phyloP scores from a whole-genome alignment of 306 rosid species.

The cucumber (Cucumis sativus) region Cucumber_9930_V3 NC_026655.2:1892501-1893000 shows the following conservation, averaged over 20 bases:
- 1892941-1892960: no score
- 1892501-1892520: not conserved
- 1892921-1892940: no score
- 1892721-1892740: not conserved
- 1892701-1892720: not conserved
- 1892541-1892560: not conserved
- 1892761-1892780: not conserved
- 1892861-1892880: no score
- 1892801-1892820: not conserved
- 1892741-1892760: not conserved
- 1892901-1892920: no score
- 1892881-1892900: no score
- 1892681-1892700: not conserved
- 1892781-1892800: not conserved
- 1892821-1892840: not conserved
- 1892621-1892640: not conserved
- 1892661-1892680: not conserved
- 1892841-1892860: no score
- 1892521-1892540: conserved; percentile 4
- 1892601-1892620: not conserved
- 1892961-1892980: no score
- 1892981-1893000: no score
- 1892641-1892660: not conserved
- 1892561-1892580: not conserved
- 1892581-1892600: conserved; percentile 2